Base-by-base conservation (phyloP, 768 basidiomycete genomes). In the Arthromyces matolae region DNA sequence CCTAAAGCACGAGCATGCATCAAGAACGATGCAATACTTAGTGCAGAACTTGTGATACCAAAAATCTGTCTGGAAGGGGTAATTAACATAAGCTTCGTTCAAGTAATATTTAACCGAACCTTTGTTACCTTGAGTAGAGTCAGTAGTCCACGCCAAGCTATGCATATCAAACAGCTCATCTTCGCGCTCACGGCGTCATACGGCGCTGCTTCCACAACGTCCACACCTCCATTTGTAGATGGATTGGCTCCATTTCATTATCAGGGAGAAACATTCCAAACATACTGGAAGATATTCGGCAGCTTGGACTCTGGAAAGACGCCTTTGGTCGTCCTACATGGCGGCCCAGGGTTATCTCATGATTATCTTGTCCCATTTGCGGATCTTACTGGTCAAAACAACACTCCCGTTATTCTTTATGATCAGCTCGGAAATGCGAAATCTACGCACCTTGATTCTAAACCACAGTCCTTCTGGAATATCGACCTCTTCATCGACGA, bases 341-440 rank as follows among this genome's bases (percentile, higher is more conserved):
- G 76, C 12, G 76, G 74, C 1, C 77, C 73, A 1, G 79, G 80
- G 4, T 48, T 69, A 7, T 49, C 66, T 10, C 70, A 76, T 50
- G 59, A 74, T 44, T 78, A 78, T 57, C 60, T 80, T 19, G 57
- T 69, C 31, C 54, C 68, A 14, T 51, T 74, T 52, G 57, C 66
- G 33, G 71, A 72, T 38, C 66, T 78, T 34, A 57, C 67, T 23
- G 50, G 52, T 14, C 58, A 58, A 22, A 50, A 64, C 50, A 39
- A 51, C 46, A 70, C 70, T 35, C 75, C 78, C 25, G 68, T 80
- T 55, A 60, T 81, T 36, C 61, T 81, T 37, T 80, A 81, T 59
- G 77, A 80, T 54, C 81, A 82, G 52, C 49, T 81, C 32, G 80
- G 79, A 9, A 72, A 67, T 48, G 77, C 75, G 16, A 62, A 54